Percentiles rank a stretch among this genome's conserved stretches.
Evolutionary conservation across 139 green algal species (phyloP).

Genomic region (Volvox reticuliferus): DNA sequence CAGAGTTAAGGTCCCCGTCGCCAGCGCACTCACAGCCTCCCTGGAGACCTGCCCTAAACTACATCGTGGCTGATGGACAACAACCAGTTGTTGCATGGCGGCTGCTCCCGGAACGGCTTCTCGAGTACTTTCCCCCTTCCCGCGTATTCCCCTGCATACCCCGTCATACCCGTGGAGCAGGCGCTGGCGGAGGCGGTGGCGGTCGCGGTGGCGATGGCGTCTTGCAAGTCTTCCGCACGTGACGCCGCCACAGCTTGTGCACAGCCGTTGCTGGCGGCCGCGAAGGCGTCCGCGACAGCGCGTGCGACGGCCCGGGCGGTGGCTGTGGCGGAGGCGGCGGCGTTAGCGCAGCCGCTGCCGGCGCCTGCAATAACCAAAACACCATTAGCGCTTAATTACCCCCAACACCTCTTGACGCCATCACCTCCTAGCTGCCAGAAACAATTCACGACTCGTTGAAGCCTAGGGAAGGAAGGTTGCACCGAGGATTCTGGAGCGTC

Average conservation of each 20-base stretch:
- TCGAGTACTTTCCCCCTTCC: not conserved
- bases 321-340: slow-evolving; percentile 41
- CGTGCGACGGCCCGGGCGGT: slow-evolving; percentile 20
- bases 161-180: slow-evolving; percentile 39
- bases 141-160: not conserved
- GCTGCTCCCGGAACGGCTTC: too few relatives aligned
- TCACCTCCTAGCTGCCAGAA: not conserved
- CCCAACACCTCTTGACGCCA: not conserved
- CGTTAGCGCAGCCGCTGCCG: slow-evolving; percentile 41
- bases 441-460: not conserved
- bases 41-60: too few relatives aligned
- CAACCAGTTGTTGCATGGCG: too few relatives aligned
- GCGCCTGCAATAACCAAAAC: not conserved
- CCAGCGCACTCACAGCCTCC: too few relatives aligned
- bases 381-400: too few relatives aligned
- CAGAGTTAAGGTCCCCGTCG: too few relatives aligned
- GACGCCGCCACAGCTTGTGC: slow-evolving; percentile 17
- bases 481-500: not conserved
- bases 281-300: slow-evolving; percentile 40
- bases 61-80: too few relatives aligned
- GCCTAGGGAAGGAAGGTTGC: not conserved
- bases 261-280: slow-evolving; percentile 38
- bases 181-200: slow-evolving; percentile 30
- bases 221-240: not conserved
- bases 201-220: slow-evolving; percentile 47